Evolutionary conservation across 495 filamentous ascomycete species (phyloP).

Genomic region (Tetracladium marchalianum): DNA sequence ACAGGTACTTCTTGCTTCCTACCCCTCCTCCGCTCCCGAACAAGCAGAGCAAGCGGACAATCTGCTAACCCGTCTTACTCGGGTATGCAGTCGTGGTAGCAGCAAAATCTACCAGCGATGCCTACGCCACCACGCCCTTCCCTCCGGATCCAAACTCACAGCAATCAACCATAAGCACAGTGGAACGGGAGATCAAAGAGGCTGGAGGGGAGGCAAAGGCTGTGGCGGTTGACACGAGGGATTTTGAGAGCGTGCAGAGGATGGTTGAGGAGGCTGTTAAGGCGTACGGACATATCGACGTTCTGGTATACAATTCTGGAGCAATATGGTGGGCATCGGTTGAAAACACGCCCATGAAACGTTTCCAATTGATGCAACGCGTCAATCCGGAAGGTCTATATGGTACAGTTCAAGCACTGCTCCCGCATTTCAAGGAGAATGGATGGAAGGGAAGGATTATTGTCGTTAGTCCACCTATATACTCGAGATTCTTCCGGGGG

Average conservation of each 20-base stretch:
- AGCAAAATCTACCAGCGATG: slow-evolving; percentile 68
- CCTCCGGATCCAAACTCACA: slow-evolving; percentile 76
- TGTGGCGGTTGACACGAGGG: slow-evolving; percentile 61
- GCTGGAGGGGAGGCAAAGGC: slow-evolving; percentile 55
- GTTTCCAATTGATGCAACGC: slow-evolving; percentile 74
- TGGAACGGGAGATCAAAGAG: slow-evolving; percentile 66
- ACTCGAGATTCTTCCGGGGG: slow-evolving; percentile 72
- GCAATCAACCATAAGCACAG: slow-evolving; percentile 73
- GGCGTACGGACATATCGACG: slow-evolving; percentile 56
- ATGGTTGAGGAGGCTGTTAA: slow-evolving; percentile 53
- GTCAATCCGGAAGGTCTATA: slow-evolving; percentile 74
- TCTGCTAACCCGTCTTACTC: neutral
- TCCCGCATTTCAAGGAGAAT: slow-evolving; percentile 50
- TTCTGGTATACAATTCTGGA: slow-evolving; percentile 73
- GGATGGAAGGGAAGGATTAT: slow-evolving; percentile 54
- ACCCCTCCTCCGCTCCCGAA: neutral
- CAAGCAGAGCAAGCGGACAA: neutral
- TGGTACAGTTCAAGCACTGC: slow-evolving; percentile 50
- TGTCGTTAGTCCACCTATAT: slow-evolving; percentile 79
- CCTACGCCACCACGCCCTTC: slow-evolving; percentile 46
- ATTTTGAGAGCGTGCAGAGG: slow-evolving; percentile 48
- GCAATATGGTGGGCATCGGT: slow-evolving; percentile 83
- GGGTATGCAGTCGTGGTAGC: slow-evolving; percentile 57
- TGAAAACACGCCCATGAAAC: slow-evolving; percentile 60
- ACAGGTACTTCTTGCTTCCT: slow-evolving; percentile 35